Percentiles rank a stretch among this genome's conserved stretches.
Evolutionary conservation across 805 yeast genomes (phyloP).

Genomic region (Candida golubevii): DNA sequence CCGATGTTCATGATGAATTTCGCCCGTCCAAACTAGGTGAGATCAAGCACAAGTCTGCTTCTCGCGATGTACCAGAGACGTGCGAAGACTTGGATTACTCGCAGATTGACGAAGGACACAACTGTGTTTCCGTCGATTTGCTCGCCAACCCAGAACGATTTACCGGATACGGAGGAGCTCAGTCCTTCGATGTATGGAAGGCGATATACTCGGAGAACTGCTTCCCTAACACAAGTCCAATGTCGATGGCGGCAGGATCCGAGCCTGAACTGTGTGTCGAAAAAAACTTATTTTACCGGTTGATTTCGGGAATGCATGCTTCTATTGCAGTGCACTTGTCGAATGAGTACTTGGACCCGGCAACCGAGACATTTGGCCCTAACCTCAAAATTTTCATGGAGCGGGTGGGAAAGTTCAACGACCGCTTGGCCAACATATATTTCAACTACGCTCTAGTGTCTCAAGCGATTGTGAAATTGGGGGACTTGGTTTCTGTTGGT

Average conservation of each 20-base stretch:
- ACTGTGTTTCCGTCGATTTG: slow-evolving; percentile 80
- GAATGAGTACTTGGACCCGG: slow-evolving; percentile 61
- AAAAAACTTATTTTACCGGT: slow-evolving; percentile 80
- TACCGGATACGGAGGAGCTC: slow-evolving; percentile 94
- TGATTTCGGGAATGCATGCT: slow-evolving; percentile 92
- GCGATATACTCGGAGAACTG: slow-evolving; percentile 91
- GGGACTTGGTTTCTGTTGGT: slow-evolving; percentile 26
- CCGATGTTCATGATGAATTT: slow-evolving; percentile 60
- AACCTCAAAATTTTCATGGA: slow-evolving; percentile 77
- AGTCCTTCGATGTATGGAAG: slow-evolving; percentile 88
- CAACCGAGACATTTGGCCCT: slow-evolving; percentile 80
- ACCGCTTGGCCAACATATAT: slow-evolving; percentile 82
- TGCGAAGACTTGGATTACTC: slow-evolving; percentile 61
- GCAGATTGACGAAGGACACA: slow-evolving; percentile 59
- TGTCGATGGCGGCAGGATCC: slow-evolving; percentile 31
- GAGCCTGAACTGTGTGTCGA: slow-evolving; percentile 62
- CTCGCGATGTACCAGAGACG: slow-evolving; percentile 16
- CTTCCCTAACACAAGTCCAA: slow-evolving; percentile 51
- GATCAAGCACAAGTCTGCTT: slow-evolving; percentile 22
- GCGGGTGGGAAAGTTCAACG: slow-evolving; percentile 87
- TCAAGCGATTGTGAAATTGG: slow-evolving; percentile 67
- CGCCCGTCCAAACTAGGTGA: slow-evolving; percentile 66
- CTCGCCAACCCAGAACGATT: slow-evolving; percentile 90
- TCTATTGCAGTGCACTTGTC: slow-evolving; percentile 91
- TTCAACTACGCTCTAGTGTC: slow-evolving; percentile 87